Evolutionary conservation across 2,329 filamentous ascomycete genomes (phyloP).

Genomic region (Xylariaceae sp.): DNA sequence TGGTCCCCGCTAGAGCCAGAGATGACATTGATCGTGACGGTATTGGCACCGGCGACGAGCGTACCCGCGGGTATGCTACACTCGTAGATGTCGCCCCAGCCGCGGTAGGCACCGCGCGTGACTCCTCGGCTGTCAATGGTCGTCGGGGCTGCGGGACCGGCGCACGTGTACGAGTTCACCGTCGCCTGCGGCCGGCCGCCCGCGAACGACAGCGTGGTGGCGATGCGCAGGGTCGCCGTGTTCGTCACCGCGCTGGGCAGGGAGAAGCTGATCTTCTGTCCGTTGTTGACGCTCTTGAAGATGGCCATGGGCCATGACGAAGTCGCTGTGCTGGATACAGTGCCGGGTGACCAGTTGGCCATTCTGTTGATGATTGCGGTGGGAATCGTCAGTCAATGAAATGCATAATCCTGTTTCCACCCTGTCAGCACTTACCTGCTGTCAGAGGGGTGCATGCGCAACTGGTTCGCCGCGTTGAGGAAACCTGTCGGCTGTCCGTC

Average conservation of each 20-base stretch:
- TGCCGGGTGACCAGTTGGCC: slow-evolving; percentile 32
- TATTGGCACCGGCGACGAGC: slow-evolving; percentile 46
- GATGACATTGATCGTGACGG: slow-evolving; percentile 46
- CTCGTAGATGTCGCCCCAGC: slow-evolving; percentile 51
- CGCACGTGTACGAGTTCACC: slow-evolving; percentile 30
- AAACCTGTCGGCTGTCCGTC: slow-evolving; percentile 53
- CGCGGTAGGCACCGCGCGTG: slow-evolving; percentile 53
- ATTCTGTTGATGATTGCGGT: slow-evolving; percentile 41
- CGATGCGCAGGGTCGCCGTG: slow-evolving; percentile 47
- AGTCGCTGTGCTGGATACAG: slow-evolving; percentile 40
- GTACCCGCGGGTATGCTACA: slow-evolving; percentile 45
- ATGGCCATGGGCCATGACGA: slow-evolving; percentile 53
- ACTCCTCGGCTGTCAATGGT: slow-evolving; percentile 53
- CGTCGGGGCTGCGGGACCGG: slow-evolving; percentile 32
- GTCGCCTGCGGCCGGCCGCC: slow-evolving; percentile 46
- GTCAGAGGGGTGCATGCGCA: slow-evolving; percentile 40
- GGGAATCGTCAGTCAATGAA: too few relatives aligned
- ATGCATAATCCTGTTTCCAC: too few relatives aligned
- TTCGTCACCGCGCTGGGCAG: slow-evolving; percentile 37
- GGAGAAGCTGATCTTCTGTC: slow-evolving; percentile 35
- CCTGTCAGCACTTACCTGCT: slow-evolving; percentile 16
- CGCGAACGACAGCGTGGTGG: slow-evolving; percentile 52
- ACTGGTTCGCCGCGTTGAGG: slow-evolving; percentile 52
- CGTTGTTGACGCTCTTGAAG: slow-evolving; percentile 45
- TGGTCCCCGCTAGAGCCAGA: slow-evolving; percentile 44